Conservation (phyloP, 2,329 filamentous ascomycete genomes). For the Fusarium sp. region DNA sequence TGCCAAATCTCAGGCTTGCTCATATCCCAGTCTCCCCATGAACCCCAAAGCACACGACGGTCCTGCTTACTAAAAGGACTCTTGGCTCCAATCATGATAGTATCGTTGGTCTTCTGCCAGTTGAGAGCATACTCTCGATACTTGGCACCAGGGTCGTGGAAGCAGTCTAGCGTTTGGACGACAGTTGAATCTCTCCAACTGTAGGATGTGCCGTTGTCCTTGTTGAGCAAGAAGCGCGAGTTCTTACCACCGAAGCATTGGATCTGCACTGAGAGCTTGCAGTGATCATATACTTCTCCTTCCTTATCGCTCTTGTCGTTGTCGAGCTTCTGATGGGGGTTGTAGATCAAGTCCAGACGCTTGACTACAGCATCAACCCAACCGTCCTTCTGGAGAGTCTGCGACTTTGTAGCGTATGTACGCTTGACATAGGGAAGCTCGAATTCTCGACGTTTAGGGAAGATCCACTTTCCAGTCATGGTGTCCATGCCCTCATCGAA, state of each 20-base stretch:
- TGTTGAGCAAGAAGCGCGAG: slow-evolving; percentile 54
- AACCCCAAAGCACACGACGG: slow-evolving; percentile 52
- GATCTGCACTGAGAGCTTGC: slow-evolving; percentile 57
- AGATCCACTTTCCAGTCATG: slow-evolving; percentile 58
- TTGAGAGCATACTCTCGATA: slow-evolving; percentile 49
- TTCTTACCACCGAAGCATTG: slow-evolving; percentile 57
- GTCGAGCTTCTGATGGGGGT: slow-evolving; percentile 17
- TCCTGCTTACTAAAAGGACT: slow-evolving; percentile 51
- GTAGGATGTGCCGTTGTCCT: slow-evolving; percentile 57
- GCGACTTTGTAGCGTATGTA: slow-evolving; percentile 56
- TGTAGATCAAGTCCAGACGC: slow-evolving; percentile 32
- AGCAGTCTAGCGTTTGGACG: slow-evolving; percentile 54
- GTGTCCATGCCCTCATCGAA: slow-evolving; percentile 56
- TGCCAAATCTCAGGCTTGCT: slow-evolving; percentile 45
- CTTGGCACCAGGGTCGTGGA: slow-evolving; percentile 47
- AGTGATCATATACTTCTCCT: slow-evolving; percentile 45
- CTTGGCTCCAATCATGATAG: slow-evolving; percentile 42
- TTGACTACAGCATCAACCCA: slow-evolving; percentile 48
- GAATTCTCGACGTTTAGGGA: slow-evolving; percentile 57
- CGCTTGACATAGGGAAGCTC: slow-evolving; percentile 60
- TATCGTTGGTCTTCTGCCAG: slow-evolving; percentile 56
- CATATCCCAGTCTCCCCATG: slow-evolving; percentile 50
- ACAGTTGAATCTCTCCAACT: slow-evolving; percentile 59
- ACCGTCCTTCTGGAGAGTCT: slow-evolving; percentile 49
- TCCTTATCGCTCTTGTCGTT: slow-evolving; percentile 14